Evolutionary conservation across 164 flowering plant genomes (phyloP).

Genomic region (Piper longum): DNA sequence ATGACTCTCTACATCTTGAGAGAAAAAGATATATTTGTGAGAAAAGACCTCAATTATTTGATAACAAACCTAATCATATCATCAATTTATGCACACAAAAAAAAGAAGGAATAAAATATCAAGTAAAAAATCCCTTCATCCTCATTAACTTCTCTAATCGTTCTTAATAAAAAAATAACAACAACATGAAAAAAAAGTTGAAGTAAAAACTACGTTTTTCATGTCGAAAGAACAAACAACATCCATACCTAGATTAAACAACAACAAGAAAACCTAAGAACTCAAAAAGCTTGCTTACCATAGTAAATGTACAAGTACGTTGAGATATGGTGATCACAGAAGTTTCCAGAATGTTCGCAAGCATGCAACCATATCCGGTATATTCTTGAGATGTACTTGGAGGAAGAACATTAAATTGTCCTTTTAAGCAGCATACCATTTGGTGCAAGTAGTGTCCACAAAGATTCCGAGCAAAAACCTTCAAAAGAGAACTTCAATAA

Average conservation of each 20-base stretch:
- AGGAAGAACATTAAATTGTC: slow-evolving; percentile 45
- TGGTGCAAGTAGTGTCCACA: slow-evolving; percentile 54
- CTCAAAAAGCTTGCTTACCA: slow-evolving; percentile 31
- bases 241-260: not conserved
- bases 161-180: no score
- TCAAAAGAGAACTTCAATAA: not conserved
- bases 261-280: not conserved
- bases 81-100: no score
- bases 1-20: not conserved
- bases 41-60: no score
- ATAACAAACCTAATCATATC: no score
- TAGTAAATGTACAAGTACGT: slow-evolving; percentile 49
- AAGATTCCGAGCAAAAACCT: slow-evolving; percentile 44
- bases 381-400: slow-evolving; percentile 40
- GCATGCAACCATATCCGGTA: slow-evolving; percentile 87
- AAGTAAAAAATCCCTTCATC: no score
- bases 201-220: no score
- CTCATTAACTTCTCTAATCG: no score
- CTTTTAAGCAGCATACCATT: slow-evolving; percentile 47
- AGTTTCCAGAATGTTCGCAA: slow-evolving; percentile 74
- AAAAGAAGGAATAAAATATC: no score
- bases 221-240: not conserved
- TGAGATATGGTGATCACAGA: slow-evolving; percentile 48
- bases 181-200: not conserved
- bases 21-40: no score